Base-by-base conservation (phyloP, 257 asterid genomes). In the Prunella vulgaris region DNA sequence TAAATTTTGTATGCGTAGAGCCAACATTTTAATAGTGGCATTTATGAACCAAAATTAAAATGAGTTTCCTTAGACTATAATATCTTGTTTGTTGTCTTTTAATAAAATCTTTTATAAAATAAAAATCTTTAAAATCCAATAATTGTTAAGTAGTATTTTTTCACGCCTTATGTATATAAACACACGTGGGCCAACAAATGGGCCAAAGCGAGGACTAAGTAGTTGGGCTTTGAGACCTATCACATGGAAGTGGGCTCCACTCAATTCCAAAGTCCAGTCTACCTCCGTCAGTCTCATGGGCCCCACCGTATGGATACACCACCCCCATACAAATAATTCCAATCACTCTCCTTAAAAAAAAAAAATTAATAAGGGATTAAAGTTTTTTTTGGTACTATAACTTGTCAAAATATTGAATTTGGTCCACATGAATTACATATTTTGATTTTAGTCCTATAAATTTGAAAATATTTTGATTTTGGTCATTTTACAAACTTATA, bases 231-330 rank as follows among this genome's bases (percentile, higher is more conserved):
- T 42, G 2, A 32, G 18, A 60, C 72, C 63, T 78, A 70, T 74
- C 77, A 79, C 76, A 74, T 69, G 76, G 49, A 44, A 64, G 69
- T 73, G 79, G 78, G 76, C 62, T 60, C 82, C 76, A 69, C 33
- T n/a, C 25, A 38, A 58, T 17, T 62, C 40, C 53, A 24, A 60
- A 53, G 60, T 69, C 75, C 70, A 68, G 68, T 48, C 35, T 51
- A 54, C 21, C 24, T 32, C 32, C 20, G 20, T 30, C 67, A 22
- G 46, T 70, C 65, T 71, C 27, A 24, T 44, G 72, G 76, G 76
- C 64, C 74, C 71, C 44, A 60, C 25, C 6, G 69, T 6, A 71
- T 71, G 64, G 76, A 22, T 22, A 62, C 52, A 27, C 5, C 49
- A 21, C 40, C 58, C 15, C 42, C 30, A 25, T 56, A 12, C 15